Conservation (phyloP, 192 early-diverging fungal genomes). For the Allomyces macrogynus region DNA sequence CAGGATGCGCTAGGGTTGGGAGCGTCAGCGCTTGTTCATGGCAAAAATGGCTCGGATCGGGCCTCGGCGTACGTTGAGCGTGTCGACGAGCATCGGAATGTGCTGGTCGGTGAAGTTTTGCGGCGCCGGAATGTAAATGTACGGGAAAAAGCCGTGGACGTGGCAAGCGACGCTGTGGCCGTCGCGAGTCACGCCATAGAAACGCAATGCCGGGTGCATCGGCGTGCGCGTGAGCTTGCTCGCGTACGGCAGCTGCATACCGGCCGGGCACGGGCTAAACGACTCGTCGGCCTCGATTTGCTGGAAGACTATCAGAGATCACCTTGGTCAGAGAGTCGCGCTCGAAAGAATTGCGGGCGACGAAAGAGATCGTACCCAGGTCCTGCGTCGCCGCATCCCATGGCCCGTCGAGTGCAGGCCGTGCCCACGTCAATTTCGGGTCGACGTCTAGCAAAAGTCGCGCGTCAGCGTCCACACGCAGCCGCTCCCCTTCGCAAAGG, state of each 20-base stretch:
- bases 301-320: conserved; percentile 48
- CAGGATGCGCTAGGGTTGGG: conserved; percentile 4
- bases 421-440: too few relatives aligned
- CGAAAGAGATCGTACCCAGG: too few relatives aligned
- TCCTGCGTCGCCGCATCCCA: too few relatives aligned
- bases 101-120: conserved; percentile 41
- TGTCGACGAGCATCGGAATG: conserved; percentile 18
- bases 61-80: conserved; percentile 18
- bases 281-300: conserved; percentile 89
- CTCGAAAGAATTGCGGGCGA: too few relatives aligned
- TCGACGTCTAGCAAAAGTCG: too few relatives aligned
- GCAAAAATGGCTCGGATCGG: too few relatives aligned
- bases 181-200: conserved; percentile 74
- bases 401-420: too few relatives aligned
- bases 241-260: conserved; percentile 4
- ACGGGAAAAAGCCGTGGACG: conserved; percentile 74
- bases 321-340: too few relatives aligned
- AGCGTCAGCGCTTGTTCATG: conserved; percentile 8
- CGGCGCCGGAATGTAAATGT: conserved; percentile 87
- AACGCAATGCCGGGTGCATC: conserved; percentile 34
- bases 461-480: too few relatives aligned
- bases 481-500: too few relatives aligned
- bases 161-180: conserved; percentile 83
- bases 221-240: background rate
- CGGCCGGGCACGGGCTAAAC: conserved; percentile 15